Percentiles rank a stretch among this genome's conserved stretches.
Conservation (phyloP, 805 yeast species). For the Blastobotrys muscicola region DNA sequence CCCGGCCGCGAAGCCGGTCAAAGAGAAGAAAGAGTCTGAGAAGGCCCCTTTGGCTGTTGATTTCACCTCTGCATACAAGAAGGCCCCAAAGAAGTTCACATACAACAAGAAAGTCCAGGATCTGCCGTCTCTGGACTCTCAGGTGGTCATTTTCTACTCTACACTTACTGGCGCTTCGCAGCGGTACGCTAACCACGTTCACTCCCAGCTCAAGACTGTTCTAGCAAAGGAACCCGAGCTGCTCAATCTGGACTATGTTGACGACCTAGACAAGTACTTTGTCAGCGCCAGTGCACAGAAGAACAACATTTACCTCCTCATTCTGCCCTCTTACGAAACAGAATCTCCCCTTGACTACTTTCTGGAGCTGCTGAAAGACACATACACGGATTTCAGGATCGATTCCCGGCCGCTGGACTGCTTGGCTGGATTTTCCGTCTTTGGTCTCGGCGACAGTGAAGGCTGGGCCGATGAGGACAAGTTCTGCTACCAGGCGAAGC, state of each 20-base stretch:
- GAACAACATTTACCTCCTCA: conserved; percentile 46
- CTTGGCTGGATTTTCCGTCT: conserved; percentile 70
- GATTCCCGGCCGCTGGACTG: conserved; percentile 68
- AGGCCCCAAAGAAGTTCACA: conserved; percentile 12
- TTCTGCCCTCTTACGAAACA: conserved; percentile 84
- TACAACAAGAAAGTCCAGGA: background rate
- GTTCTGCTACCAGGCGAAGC: conserved; percentile 77
- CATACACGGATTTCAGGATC: conserved; percentile 74
- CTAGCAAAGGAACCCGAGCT: conserved; percentile 39
- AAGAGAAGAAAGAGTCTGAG: conserved; percentile 3
- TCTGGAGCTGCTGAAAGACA: conserved; percentile 69
- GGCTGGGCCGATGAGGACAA: conserved; percentile 60
- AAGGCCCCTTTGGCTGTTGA: conserved; percentile 18
- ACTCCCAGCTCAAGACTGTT: conserved; percentile 26
- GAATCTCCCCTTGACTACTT: conserved; percentile 89
- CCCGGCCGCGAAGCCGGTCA: background rate
- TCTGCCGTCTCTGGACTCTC: conserved; percentile 35
- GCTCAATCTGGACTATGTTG: conserved; percentile 67
- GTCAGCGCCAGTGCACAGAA: conserved; percentile 42
- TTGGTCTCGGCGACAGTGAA: conserved; percentile 83
- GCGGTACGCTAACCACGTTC: conserved; percentile 50
- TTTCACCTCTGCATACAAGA: conserved; percentile 13
- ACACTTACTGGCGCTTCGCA: conserved; percentile 79
- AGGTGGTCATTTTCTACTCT: conserved; percentile 65
- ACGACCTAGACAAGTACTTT: conserved; percentile 77